Conservation (phyloP, 148 eudicot species). For the Amaranthus palmeri region DNA sequence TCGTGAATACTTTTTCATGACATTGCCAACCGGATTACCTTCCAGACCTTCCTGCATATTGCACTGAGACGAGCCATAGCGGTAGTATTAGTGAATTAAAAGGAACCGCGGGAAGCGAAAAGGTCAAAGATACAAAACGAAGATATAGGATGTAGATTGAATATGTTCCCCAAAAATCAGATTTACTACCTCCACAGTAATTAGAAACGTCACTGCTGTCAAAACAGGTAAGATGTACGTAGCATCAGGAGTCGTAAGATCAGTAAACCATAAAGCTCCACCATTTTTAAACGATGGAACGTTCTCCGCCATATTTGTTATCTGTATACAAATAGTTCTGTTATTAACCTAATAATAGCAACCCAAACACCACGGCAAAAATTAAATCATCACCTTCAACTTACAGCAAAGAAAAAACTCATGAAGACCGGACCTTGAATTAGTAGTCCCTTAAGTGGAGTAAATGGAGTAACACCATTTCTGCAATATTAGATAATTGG, state of each 20-base stretch:
- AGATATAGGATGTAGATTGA: background rate
- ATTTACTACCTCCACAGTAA: slow-evolving; percentile 69
- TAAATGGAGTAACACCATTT: slow-evolving; percentile 78
- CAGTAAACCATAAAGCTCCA: slow-evolving; percentile 88
- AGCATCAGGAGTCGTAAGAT: slow-evolving; percentile 78
- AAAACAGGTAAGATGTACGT: slow-evolving; percentile 71
- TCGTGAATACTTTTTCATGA: slow-evolving; percentile 84
- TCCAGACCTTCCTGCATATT: slow-evolving; percentile 94
- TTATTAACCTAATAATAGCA: slow-evolving; percentile 8
- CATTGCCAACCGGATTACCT: slow-evolving; percentile 83
- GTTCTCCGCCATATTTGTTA: slow-evolving; percentile 85
- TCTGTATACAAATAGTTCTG: slow-evolving; percentile 36
- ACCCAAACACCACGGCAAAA: slow-evolving; percentile 13
- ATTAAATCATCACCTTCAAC: slow-evolving; percentile 20
- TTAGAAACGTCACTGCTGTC: slow-evolving; percentile 68
- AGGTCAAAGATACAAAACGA: background rate
- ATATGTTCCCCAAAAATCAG: background rate
- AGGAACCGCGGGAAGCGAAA: background rate
- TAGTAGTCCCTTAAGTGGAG: slow-evolving; percentile 80
- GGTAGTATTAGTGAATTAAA: background rate
- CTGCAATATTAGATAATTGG: slow-evolving; percentile 37
- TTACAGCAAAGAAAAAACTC: slow-evolving; percentile 97
- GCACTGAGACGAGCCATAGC: slow-evolving; percentile 40
- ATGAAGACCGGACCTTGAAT: slow-evolving; percentile 81
- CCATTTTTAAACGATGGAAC: slow-evolving; percentile 89